These are phyloP conservation scores for Aspergillus quadricinctus DNA, from an alignment of 2,329 filamentous ascomycete genomes.

Conservation along the genomic window DNA sequence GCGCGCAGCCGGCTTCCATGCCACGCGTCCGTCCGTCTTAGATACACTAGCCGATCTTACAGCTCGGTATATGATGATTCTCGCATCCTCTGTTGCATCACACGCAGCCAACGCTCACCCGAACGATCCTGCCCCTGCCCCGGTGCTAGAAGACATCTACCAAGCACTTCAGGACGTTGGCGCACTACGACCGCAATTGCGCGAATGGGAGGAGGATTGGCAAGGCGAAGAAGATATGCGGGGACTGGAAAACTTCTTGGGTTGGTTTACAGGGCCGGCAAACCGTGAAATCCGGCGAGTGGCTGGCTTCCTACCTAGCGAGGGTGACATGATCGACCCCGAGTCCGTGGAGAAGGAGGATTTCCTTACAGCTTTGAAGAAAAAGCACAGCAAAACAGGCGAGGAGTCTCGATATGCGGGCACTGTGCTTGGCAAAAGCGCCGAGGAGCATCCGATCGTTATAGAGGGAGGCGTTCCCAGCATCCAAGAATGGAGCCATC, in stretches of 20 bases:
- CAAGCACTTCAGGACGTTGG: slow-evolving; percentile 81
- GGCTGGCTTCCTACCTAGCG: slow-evolving; percentile 63
- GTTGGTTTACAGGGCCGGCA: slow-evolving; percentile 70
- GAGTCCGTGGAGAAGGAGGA: slow-evolving; percentile 60
- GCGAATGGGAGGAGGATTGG: slow-evolving; percentile 65
- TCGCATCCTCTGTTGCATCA: slow-evolving; percentile 67
- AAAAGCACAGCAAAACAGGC: slow-evolving; percentile 84
- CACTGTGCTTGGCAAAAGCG: slow-evolving; percentile 71
- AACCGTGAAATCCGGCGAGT: slow-evolving; percentile 79
- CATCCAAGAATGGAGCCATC: slow-evolving; percentile 60
- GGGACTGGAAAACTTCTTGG: slow-evolving; percentile 72
- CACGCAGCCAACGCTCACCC: slow-evolving; percentile 67
- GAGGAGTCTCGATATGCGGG: slow-evolving; percentile 83
- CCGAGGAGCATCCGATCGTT: slow-evolving; percentile 66
- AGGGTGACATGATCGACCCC: slow-evolving; percentile 47
- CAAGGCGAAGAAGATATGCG: slow-evolving; percentile 69
- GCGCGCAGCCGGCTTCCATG: slow-evolving; percentile 84
- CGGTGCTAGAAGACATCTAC: slow-evolving; percentile 72
- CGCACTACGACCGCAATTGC: slow-evolving; percentile 64
- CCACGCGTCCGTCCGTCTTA: slow-evolving; percentile 73
- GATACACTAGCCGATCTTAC: slow-evolving; percentile 86
- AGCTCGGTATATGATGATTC: slow-evolving; percentile 70
- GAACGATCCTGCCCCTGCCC: slow-evolving; percentile 56
- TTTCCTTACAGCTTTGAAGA: slow-evolving; percentile 74
- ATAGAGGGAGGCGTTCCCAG: slow-evolving; percentile 74